A percentile compares a stretch with the other conserved stretches of the same genome.
Evolutionary conservation across 192 early-diverging fungal species (phyloP).

Genomic region (Martensiomyces pterosporus): DNA sequence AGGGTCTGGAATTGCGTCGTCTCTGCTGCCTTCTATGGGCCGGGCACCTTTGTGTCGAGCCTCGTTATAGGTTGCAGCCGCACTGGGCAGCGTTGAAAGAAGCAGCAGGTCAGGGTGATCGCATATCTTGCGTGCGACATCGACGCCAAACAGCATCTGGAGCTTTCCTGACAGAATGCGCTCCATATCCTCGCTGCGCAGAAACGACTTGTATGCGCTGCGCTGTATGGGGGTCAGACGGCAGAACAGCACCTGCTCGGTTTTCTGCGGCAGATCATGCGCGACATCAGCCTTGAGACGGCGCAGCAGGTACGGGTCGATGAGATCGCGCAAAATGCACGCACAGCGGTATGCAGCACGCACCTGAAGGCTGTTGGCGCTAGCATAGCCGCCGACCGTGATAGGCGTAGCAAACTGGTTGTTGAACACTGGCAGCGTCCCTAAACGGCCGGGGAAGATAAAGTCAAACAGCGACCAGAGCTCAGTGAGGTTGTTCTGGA

Average conservation of each 20-base stretch:
- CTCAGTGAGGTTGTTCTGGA: slow-evolving; percentile 77
- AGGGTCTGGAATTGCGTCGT: too few relatives aligned
- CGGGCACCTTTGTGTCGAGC: background rate
- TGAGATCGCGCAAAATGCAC: slow-evolving; percentile 81
- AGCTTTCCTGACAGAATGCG: slow-evolving; percentile 74
- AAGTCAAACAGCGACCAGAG: slow-evolving; percentile 82
- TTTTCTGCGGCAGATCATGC: slow-evolving; percentile 81
- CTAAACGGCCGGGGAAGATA: slow-evolving; percentile 71
- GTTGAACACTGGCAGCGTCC: slow-evolving; percentile 50
- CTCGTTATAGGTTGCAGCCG: slow-evolving; percentile 14
- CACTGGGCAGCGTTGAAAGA: slow-evolving; percentile 27
- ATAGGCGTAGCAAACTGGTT: slow-evolving; percentile 92
- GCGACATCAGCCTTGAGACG: slow-evolving; percentile 93
- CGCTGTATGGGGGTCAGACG: slow-evolving; percentile 75
- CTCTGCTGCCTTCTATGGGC: slow-evolving; percentile 15
- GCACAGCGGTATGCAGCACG: slow-evolving; percentile 94
- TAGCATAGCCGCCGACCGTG: slow-evolving; percentile 85
- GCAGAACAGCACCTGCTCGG: slow-evolving; percentile 91
- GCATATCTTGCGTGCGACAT: slow-evolving; percentile 92
- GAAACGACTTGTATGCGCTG: slow-evolving; percentile 64
- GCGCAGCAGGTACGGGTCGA: slow-evolving; percentile 89
- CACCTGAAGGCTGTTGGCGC: slow-evolving; percentile 84
- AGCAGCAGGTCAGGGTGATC: slow-evolving; percentile 85
- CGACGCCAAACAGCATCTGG: slow-evolving; percentile 85
- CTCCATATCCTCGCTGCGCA: slow-evolving; percentile 69